phyloP scores from a whole-genome alignment of 2,329 filamentous ascomycete species.

The Fusarium caatingaense region DNA sequence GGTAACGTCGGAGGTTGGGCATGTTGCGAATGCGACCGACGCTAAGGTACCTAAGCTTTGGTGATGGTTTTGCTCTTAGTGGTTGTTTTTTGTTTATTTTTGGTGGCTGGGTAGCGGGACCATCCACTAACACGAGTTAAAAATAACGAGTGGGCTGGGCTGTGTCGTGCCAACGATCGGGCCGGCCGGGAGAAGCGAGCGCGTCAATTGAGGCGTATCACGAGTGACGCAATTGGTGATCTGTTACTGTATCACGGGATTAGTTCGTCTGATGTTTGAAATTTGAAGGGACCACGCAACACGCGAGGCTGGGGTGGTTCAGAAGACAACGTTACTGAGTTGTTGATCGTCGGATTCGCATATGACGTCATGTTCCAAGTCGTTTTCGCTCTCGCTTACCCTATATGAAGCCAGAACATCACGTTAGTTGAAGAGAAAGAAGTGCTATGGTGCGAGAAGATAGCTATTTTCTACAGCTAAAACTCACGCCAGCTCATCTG shows the following conservation, averaged over 20 bases:
- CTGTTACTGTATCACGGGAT: not conserved
- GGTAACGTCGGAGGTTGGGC: conserved; percentile 9
- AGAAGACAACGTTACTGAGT: not conserved
- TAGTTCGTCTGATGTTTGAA: not conserved
- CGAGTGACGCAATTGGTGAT: not conserved
- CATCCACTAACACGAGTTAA: conserved; percentile 21
- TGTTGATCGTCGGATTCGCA: not conserved
- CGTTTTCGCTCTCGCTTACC: not conserved
- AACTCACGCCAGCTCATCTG: too few relatives aligned
- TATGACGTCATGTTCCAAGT: not conserved
- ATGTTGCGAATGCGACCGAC: not conserved
- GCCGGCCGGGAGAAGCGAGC: not conserved
- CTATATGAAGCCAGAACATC: not conserved
- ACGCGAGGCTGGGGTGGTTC: not conserved
- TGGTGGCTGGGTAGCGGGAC: conserved; percentile 3
- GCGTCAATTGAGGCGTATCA: not conserved
- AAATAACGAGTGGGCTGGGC: conserved; percentile 5
- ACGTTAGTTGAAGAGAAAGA: not conserved
- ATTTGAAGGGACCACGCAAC: not conserved
- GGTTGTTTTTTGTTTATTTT: not conserved
- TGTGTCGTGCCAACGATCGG: not conserved
- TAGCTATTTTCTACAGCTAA: too few relatives aligned
- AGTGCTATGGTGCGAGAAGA: not conserved
- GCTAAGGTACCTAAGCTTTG: not conserved
- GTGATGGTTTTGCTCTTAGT: not conserved